Percentiles rank a stretch among this genome's conserved stretches.
These are phyloP conservation scores for Austropuccinia psidii DNA, from an alignment of 1,284 basidiomycete genomes.

Conservation along the genomic window DNA sequence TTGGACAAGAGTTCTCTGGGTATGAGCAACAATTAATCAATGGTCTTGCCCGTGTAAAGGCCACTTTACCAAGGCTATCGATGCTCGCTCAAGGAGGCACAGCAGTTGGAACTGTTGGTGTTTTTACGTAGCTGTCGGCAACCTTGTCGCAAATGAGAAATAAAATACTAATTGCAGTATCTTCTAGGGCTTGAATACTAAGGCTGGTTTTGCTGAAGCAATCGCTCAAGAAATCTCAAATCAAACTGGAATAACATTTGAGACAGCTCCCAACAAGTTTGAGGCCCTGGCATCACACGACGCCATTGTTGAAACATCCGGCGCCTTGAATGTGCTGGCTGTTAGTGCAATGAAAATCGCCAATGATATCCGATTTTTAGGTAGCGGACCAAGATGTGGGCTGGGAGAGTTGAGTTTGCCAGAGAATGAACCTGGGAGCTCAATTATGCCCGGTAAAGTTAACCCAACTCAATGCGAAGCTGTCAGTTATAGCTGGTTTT, in stretches of 20 bases:
- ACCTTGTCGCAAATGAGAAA: background rate
- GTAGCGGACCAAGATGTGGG: conserved; percentile 93
- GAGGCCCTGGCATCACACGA: conserved; percentile 96
- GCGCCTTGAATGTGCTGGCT: conserved; percentile 88
- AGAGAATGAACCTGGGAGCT: conserved; percentile 98
- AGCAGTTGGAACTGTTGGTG: conserved; percentile 84
- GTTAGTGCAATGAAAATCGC: conserved; percentile 99
- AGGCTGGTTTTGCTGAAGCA: conserved; percentile 89
- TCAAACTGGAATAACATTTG: conserved; percentile 80
- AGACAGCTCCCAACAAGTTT: conserved; percentile 99
- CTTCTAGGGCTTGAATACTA: conserved; percentile 84
- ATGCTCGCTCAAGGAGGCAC: conserved; percentile 95
- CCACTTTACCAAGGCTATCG: conserved; percentile 74
- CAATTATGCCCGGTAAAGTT: conserved; percentile 99
- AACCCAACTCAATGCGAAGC: conserved; percentile 99
- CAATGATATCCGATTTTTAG: conserved; percentile 97
- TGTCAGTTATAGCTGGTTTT: conserved; percentile 37
- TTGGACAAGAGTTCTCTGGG: conserved; percentile 97
- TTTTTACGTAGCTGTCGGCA: background rate
- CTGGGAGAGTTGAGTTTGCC: conserved; percentile 89
- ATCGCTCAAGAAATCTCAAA: conserved; percentile 87
- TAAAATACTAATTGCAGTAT: background rate
- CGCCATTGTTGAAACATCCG: conserved; percentile 92
- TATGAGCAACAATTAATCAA: conserved; percentile 93
- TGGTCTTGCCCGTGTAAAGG: conserved; percentile 78